Conservation (phyloP, 2,329 filamentous ascomycete species). For the Ilyonectria sp. region DNA sequence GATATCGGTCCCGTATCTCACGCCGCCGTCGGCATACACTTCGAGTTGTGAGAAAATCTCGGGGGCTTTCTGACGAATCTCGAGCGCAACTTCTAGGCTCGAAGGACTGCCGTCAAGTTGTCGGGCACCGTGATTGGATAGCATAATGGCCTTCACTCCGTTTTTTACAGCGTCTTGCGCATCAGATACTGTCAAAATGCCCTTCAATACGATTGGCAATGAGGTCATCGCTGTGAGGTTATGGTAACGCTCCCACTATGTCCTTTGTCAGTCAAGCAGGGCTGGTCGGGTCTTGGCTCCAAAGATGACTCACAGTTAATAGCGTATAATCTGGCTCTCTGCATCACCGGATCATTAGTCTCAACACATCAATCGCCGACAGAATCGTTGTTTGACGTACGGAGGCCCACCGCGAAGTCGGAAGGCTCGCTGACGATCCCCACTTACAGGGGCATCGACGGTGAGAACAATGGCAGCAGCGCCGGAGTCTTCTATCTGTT, state of each 20-base stretch:
- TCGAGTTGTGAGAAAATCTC: constrained; percentile 57
- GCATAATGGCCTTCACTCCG: constrained; percentile 52
- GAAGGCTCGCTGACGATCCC: constrained; percentile 58
- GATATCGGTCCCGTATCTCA: constrained; percentile 60
- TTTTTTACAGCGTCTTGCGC: constrained; percentile 53
- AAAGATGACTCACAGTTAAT: constrained; percentile 37
- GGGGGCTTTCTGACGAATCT: constrained; percentile 55
- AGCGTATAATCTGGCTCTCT: constrained; percentile 45
- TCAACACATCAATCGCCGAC: rapidly evolving
- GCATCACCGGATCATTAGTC: constrained; percentile 22
- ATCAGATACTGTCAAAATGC: constrained; percentile 55
- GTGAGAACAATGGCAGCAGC: constrained; percentile 57
- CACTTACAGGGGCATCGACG: constrained; percentile 56
- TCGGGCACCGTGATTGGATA: constrained; percentile 61
- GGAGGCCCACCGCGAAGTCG: constrained; percentile 58
- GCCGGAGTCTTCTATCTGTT: constrained; percentile 50
- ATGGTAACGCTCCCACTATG: constrained; percentile 56
- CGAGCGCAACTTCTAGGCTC: constrained; percentile 56
- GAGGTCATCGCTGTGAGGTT: constrained; percentile 53
- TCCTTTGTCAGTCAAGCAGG: background rate
- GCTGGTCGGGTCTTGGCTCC: background rate
- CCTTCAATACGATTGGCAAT: constrained; percentile 59
- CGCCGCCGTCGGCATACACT: constrained; percentile 59
- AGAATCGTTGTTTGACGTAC: constrained; percentile 29
- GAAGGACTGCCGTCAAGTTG: constrained; percentile 59